Conservation (phyloP, 306 rosid species). For the Fragaria vesca region DNA sequence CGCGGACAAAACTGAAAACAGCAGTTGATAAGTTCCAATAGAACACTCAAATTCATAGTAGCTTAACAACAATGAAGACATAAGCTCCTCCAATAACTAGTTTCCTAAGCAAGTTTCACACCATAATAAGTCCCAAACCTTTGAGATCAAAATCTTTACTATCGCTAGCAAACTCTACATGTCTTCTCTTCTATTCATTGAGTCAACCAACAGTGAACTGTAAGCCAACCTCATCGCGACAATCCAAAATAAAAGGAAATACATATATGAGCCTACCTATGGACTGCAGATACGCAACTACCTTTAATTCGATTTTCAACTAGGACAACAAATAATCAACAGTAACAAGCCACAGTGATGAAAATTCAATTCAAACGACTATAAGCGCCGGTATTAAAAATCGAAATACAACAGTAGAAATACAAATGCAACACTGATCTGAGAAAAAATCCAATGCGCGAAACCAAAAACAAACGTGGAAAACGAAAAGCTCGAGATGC, state of each 20-base stretch:
- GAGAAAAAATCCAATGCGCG: neutral
- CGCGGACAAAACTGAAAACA: neutral
- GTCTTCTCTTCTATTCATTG: neutral
- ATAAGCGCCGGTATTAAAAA: neutral
- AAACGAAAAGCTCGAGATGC: neutral
- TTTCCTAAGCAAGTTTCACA: neutral
- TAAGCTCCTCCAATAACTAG: neutral
- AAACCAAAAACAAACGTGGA: neutral
- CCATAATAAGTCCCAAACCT: neutral
- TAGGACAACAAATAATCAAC: neutral
- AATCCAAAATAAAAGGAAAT: neutral
- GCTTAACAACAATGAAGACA: neutral
- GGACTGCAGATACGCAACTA: neutral
- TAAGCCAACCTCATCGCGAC: neutral
- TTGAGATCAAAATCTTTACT: neutral
- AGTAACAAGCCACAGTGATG: neutral
- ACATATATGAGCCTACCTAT: neutral
- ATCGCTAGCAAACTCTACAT: neutral
- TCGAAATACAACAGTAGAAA: neutral
- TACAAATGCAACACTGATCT: slow-evolving; percentile 13
- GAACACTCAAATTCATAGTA: neutral
- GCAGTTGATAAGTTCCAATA: neutral
- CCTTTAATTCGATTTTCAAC: neutral
- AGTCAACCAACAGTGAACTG: neutral
- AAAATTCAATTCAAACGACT: neutral